Evolutionary conservation across 345 rosid species (phyloP).

Genomic region (Heritiera littoralis): DNA sequence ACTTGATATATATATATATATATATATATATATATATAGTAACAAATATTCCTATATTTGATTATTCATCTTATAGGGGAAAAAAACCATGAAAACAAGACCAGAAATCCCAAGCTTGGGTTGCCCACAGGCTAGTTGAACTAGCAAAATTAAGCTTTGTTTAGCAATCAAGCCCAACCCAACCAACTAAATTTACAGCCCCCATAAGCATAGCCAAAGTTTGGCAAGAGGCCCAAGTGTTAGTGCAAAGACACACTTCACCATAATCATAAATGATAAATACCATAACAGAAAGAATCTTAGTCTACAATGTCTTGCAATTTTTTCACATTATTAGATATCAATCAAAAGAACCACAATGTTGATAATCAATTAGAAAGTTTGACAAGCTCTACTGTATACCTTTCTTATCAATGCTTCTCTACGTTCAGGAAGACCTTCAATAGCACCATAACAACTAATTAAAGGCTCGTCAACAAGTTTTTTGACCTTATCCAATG

Average conservation of each 20-base stretch:
- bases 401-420: conserved; percentile 72
- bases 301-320: background rate
- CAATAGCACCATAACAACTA: conserved; percentile 90
- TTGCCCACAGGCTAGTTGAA: background rate
- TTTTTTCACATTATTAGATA: no score
- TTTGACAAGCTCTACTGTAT: conserved; percentile 7
- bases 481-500: conserved; percentile 76
- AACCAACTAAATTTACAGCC: background rate
- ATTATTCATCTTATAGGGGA: background rate
- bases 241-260: background rate
- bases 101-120: background rate
- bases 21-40: background rate
- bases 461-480: conserved; percentile 71
- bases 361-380: conserved; percentile 11
- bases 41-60: background rate
- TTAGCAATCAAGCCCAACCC: conserved; percentile 1
- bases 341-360: conserved; percentile 7
- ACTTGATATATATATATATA: background rate
- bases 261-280: background rate
- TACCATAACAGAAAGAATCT: background rate
- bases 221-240: background rate
- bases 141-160: background rate
- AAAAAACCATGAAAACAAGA: background rate
- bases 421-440: conserved; percentile 82
- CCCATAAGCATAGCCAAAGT: background rate